Conservation (phyloP, 2,329 filamentous ascomycete species). For the Pseudocercospora fuligena region DNA sequence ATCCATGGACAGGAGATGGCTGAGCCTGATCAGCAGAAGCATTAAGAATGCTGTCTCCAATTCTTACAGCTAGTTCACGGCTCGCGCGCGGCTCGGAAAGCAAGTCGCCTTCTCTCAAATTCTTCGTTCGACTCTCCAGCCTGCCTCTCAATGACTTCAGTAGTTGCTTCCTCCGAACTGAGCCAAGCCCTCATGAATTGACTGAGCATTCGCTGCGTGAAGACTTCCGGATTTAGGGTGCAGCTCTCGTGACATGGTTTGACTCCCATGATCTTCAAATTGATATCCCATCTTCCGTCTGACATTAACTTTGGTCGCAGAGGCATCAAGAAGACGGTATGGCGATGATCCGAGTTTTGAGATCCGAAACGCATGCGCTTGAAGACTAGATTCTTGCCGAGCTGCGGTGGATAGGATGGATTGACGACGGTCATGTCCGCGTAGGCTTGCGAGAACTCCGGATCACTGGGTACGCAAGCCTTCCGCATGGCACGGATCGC, state of each 20-base stretch:
- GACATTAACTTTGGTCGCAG: not conserved
- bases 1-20: no score
- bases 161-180: no score
- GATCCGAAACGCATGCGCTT: not conserved
- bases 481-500: not conserved
- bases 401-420: not conserved
- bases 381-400: not conserved
- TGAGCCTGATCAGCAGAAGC: no score
- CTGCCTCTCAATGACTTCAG: no score
- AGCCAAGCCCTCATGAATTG: no score
- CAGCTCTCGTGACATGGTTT: not conserved
- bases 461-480: not conserved
- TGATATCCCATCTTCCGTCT: not conserved
- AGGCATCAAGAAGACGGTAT: not conserved
- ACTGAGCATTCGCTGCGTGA: not conserved
- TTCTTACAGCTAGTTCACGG: no score
- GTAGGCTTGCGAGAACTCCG: not conserved
- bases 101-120: no score
- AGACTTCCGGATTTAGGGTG: not conserved
- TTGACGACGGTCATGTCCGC: not conserved
- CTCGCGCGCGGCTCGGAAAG: no score
- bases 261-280: not conserved
- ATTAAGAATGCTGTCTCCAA: no score
- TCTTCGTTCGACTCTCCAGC: no score
- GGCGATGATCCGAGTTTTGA: not conserved